Percentiles rank a stretch among this genome's conserved stretches.
Evolutionary conservation across 2,329 filamentous ascomycete species (phyloP).

Genomic region (Diatrype stigma): DNA sequence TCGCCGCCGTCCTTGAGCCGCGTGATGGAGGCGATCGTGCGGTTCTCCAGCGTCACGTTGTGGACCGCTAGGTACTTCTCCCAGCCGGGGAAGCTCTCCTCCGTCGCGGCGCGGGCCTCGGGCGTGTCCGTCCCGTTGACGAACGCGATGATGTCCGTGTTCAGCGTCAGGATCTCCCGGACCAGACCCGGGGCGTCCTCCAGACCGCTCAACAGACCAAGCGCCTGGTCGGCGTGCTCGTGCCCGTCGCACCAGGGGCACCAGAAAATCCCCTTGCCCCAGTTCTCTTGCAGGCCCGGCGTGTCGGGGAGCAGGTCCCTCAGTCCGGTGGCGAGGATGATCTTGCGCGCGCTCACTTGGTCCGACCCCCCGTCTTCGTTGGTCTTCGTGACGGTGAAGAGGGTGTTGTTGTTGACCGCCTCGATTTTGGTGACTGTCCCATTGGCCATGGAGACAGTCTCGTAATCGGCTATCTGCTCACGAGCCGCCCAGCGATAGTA

Average conservation of each 20-base stretch:
- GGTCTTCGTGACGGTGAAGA: constrained; percentile 40
- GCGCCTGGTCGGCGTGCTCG: constrained; percentile 55
- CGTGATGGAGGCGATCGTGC: constrained; percentile 44
- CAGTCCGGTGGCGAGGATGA: constrained; percentile 56
- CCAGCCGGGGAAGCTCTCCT: constrained; percentile 42
- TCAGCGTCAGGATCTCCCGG: constrained; percentile 50
- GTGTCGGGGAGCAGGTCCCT: constrained; percentile 50
- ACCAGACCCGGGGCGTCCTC: constrained; percentile 40
- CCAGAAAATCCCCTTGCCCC: constrained; percentile 59
- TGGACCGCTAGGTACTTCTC: constrained; percentile 43
- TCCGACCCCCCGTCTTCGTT: constrained; percentile 18
- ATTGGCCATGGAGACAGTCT: constrained; percentile 46
- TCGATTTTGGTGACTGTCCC: constrained; percentile 46
- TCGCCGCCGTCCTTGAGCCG: constrained; percentile 39
- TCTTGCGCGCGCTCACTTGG: constrained; percentile 44
- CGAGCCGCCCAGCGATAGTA: constrained; percentile 53
- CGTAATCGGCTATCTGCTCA: constrained; percentile 47
- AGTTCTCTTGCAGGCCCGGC: constrained; percentile 50
- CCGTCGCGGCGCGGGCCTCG: constrained; percentile 33
- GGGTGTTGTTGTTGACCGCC: constrained; percentile 34
- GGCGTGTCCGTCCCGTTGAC: constrained; percentile 56
- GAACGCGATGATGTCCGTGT: constrained; percentile 52
- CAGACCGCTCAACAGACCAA: constrained; percentile 49
- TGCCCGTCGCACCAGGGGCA: constrained; percentile 63
- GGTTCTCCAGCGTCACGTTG: constrained; percentile 52